These are phyloP conservation scores for Aureobasidium sp. DNA, from an alignment of 2,329 filamentous ascomycete genomes.

Conservation along the genomic window DNA sequence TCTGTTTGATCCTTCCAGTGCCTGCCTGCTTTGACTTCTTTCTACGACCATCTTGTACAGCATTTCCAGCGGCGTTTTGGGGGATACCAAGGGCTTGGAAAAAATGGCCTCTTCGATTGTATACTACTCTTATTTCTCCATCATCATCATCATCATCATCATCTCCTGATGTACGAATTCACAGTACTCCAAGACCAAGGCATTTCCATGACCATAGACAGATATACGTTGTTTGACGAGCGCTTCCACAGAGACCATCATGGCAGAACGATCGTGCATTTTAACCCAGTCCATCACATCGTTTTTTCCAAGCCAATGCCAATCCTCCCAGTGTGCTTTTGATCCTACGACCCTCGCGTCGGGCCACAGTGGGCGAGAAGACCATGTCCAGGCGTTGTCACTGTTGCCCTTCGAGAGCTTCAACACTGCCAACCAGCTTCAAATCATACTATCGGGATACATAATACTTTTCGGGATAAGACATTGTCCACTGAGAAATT, in stretches of 20 bases:
- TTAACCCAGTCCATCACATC: constrained; percentile 20
- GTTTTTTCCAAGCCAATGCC: constrained; percentile 1
- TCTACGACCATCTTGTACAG: constrained; percentile 11
- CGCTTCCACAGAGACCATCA: background rate
- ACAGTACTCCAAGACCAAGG: background rate
- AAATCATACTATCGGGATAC: constrained; percentile 25
- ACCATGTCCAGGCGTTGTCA: constrained; percentile 75
- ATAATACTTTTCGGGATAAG: too few relatives aligned
- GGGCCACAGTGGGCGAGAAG: constrained; percentile 96
- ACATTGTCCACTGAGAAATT: background rate
- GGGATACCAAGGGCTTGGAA: constrained; percentile 8
- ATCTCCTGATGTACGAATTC: background rate
- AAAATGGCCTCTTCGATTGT: constrained; percentile 6
- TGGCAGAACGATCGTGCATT: background rate
- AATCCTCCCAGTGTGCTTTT: background rate
- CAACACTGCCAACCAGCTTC: constrained; percentile 72
- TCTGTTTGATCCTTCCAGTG: constrained; percentile 30
- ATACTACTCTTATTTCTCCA: background rate
- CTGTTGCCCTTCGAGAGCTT: constrained; percentile 80
- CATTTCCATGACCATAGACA: too few relatives aligned
- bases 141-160: too few relatives aligned
- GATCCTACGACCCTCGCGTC: constrained; percentile 64
- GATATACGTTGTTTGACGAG: too few relatives aligned
- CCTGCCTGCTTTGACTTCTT: background rate
- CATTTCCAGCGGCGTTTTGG: constrained; percentile 10